Evolutionary conservation across 2,329 filamentous ascomycete species (phyloP).

Genomic region (Aotearoamyces nothofagi): DNA sequence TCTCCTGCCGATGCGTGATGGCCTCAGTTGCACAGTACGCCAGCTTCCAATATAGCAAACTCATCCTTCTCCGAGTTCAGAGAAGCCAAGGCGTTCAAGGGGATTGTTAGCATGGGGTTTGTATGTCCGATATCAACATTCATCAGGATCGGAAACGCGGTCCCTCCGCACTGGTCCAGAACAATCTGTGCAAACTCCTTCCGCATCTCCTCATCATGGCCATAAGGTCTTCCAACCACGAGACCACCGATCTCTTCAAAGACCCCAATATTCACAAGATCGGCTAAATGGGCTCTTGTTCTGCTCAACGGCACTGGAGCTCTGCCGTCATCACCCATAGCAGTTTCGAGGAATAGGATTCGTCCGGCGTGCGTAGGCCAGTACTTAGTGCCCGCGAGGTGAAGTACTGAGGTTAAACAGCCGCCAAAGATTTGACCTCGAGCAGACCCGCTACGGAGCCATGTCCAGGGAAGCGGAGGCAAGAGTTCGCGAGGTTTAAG

Average conservation of each 20-base stretch:
- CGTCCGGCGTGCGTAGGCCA: background rate
- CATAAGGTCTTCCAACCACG: slow-evolving; percentile 1
- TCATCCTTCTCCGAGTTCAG: slow-evolving; percentile 1
- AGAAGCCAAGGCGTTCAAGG: slow-evolving; percentile 1
- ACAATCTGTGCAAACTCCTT: slow-evolving; percentile 1
- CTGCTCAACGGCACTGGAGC: background rate
- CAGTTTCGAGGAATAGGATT: slow-evolving; percentile 2
- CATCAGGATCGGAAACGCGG: slow-evolving; percentile 2
- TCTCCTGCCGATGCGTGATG: too few relatives aligned
- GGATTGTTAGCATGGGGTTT: slow-evolving; percentile 3
- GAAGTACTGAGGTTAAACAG: background rate
- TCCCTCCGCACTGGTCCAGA: slow-evolving; percentile 1
- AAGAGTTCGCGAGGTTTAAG: too few relatives aligned
- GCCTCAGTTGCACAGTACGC: too few relatives aligned
- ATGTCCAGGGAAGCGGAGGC: background rate
- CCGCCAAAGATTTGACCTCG: slow-evolving; percentile 1
- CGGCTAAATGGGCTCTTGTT: background rate
- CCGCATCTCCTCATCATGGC: slow-evolving; percentile 1
- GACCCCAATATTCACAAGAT: slow-evolving; percentile 2
- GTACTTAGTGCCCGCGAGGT: slow-evolving; percentile 1
- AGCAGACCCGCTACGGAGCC: slow-evolving; percentile 1
- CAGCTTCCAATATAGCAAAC: slow-evolving; percentile 1
- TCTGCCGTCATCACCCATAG: background rate
- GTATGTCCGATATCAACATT: slow-evolving; percentile 3
- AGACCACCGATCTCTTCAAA: slow-evolving; percentile 2